Base-by-base conservation (phyloP, 139 green algal species). In the Dunaliella sp. region DNA sequence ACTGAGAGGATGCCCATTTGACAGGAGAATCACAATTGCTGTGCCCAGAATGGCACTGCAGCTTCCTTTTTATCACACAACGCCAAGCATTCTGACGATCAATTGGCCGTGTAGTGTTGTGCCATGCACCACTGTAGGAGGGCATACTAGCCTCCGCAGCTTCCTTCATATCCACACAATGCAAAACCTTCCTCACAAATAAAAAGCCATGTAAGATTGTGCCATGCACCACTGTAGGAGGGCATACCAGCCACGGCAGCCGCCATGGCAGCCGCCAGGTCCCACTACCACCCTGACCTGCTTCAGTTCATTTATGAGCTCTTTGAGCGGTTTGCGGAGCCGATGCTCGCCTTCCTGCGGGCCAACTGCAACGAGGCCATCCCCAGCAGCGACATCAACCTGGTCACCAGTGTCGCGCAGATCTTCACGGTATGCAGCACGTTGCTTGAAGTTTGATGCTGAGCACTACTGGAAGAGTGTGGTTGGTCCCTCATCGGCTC, bases 371-470 rank as follows among this genome's bases (percentile, higher is more conserved):
- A 36, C 3, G 88, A 93, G 81, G 75, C 85, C 38, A 89, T 97
- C 30, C 85, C 90, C 33, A 88, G 85, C 38, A 88, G 92, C 34
- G 90, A 95, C 80, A 91, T 94, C 78, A 95, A 93, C 72, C 84
- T 91, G 35, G 89, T 95, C 36, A 82, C 84, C 25, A 89, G 58
- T 1, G 25, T 83, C 58, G 74, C 48, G 1, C 1, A 87, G 88
- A 65, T 85, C 35, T 78, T 92, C 93, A 73, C 81, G 86, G 81
- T 90, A 81, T 31, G 88, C n/a, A n/a, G n/a, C n/a, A n/a, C n/a
- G n/a, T n/a, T n/a, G n/a, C n/a, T n/a, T n/a, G n/a, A n/a, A n/a
- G n/a, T n/a, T n/a, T n/a, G n/a, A n/a, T n/a, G n/a, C n/a, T n/a
- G n/a, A n/a, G n/a, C n/a, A n/a, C n/a, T n/a, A n/a, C n/a, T n/a